A percentile compares a stretch with the other conserved stretches of the same genome.
Evolutionary conservation across 306 rosid genomes (phyloP).

Genomic region (Morella rubra): DNA sequence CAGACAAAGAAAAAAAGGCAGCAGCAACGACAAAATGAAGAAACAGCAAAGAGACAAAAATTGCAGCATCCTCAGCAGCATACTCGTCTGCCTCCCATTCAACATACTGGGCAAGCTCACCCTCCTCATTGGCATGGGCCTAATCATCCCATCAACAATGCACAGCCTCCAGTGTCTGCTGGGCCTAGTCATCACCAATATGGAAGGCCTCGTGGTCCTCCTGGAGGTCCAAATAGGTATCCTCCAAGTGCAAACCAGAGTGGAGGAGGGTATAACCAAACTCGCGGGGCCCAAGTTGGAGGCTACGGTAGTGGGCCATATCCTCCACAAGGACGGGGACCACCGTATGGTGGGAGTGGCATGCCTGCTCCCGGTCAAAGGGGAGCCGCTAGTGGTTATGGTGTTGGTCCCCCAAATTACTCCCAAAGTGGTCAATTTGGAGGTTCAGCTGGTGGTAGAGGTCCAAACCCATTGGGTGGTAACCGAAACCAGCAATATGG

Average conservation of each 20-base stretch:
- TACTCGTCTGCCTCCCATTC: constrained; percentile 56
- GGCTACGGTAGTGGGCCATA: constrained; percentile 50
- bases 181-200: constrained; percentile 56
- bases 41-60: constrained; percentile 57
- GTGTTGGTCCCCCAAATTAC: constrained; percentile 53
- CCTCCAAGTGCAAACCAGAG: constrained; percentile 47
- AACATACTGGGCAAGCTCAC: constrained; percentile 42
- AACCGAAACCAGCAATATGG: constrained; percentile 60
- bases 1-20: constrained; percentile 72
- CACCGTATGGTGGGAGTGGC: constrained; percentile 54
- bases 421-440: constrained; percentile 57
- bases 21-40: constrained; percentile 67
- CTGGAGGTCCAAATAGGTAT: constrained; percentile 54
- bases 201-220: constrained; percentile 50
- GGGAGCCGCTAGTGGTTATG: constrained; percentile 51
- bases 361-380: constrained; percentile 64
- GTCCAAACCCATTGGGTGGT: constrained; percentile 45
- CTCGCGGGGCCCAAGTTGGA: constrained; percentile 50
- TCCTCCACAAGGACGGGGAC: constrained; percentile 70
- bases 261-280: constrained; percentile 45
- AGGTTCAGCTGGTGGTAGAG: constrained; percentile 49
- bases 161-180: constrained; percentile 45
- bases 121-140: constrained; percentile 45
- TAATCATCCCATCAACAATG: constrained; percentile 37
- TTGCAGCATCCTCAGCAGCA: constrained; percentile 52